Conservation (phyloP, 2,329 filamentous ascomycete genomes). For the Apiospora rasikravindrae region DNA sequence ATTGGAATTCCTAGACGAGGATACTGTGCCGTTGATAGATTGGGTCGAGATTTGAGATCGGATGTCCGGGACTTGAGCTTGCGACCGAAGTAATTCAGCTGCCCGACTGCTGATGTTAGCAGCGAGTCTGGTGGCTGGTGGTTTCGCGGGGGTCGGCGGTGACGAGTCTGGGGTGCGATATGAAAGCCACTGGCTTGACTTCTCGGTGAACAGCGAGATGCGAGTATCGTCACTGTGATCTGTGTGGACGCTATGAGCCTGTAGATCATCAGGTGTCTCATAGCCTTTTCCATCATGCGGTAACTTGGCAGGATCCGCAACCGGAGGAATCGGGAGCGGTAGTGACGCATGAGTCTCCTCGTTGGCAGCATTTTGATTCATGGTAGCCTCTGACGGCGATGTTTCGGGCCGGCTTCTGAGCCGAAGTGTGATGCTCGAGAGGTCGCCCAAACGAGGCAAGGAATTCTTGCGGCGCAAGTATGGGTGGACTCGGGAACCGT, state of each 20-base stretch:
- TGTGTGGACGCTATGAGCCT: background rate
- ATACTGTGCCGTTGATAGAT: too few relatives aligned
- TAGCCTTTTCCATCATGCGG: background rate
- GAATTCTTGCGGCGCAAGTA: background rate
- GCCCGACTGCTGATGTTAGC: background rate
- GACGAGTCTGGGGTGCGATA: background rate
- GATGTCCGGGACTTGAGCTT: background rate
- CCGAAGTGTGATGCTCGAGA: background rate
- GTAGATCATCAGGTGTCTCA: background rate
- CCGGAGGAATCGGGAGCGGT: background rate
- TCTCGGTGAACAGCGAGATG: background rate
- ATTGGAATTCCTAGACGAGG: background rate
- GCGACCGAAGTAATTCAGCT: background rate
- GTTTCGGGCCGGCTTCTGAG: background rate
- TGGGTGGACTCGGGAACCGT: background rate
- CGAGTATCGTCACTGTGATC: background rate
- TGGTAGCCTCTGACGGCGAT: background rate
- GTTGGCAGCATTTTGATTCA: background rate
- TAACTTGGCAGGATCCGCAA: background rate
- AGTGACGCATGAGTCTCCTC: background rate
- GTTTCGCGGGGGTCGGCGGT: background rate
- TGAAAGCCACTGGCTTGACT: background rate
- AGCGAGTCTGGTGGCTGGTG: background rate
- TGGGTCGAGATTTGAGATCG: background rate
- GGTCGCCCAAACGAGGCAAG: constrained; percentile 13